phyloP scores from a whole-genome alignment of 192 early-diverging fungal genomes.

The Coemansia sp. region DNA sequence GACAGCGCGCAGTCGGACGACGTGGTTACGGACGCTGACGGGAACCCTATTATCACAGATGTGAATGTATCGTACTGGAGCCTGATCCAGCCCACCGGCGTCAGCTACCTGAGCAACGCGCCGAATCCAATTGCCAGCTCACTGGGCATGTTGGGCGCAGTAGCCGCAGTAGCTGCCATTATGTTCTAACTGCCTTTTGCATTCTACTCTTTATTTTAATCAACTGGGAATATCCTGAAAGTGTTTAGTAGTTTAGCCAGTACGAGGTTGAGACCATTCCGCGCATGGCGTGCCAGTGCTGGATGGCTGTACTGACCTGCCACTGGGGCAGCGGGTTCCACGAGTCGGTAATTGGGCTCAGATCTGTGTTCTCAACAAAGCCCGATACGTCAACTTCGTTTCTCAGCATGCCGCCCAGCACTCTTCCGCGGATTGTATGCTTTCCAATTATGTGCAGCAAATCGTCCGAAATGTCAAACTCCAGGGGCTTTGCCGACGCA shows the following conservation, averaged over 20 bases:
- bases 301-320: conserved; percentile 58
- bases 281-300: conserved; percentile 78
- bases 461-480: conserved; percentile 42
- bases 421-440: conserved; percentile 17
- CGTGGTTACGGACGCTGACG: conserved; percentile 27
- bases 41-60: conserved; percentile 47
- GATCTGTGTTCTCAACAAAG: conserved; percentile 14
- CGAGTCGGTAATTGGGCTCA: conserved; percentile 61
- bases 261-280: conserved; percentile 64
- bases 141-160: conserved; percentile 5
- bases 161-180: conserved; percentile 5
- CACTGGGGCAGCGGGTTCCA: conserved; percentile 63
- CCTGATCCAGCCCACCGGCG: conserved; percentile 43
- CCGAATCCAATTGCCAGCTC: neutral
- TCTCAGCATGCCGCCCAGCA: conserved; percentile 55
- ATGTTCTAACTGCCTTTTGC: conserved; percentile 19
- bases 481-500: conserved; percentile 56
- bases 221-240: neutral
- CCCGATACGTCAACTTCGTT: conserved; percentile 53
- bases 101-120: conserved; percentile 43
- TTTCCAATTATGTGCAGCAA: conserved; percentile 34
- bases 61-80: conserved; percentile 37
- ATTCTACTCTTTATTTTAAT: neutral
- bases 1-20: conserved; percentile 10
- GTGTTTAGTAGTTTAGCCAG: conserved; percentile 68